Conservation (phyloP, 2,329 filamentous ascomycete species). For the Conoideocrella luteorostrata region DNA sequence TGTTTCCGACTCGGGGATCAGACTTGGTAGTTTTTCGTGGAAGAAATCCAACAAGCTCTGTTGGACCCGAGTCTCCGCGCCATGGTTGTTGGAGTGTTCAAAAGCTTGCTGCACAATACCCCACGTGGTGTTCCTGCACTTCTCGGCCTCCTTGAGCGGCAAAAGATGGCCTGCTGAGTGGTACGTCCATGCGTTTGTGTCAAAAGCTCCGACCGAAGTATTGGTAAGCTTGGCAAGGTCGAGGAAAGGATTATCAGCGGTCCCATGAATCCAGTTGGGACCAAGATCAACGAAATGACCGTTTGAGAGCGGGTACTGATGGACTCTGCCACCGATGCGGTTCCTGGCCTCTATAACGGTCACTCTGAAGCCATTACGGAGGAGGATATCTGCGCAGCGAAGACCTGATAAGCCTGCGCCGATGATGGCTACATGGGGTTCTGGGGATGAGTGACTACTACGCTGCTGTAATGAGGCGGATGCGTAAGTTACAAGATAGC, state of each 20-base stretch:
- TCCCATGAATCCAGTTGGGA: slow-evolving; percentile 78
- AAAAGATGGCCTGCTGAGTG: slow-evolving; percentile 50
- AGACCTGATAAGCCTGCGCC: slow-evolving; percentile 66
- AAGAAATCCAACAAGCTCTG: slow-evolving; percentile 52
- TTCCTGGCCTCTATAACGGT: slow-evolving; percentile 64
- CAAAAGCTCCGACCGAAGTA: slow-evolving; percentile 42
- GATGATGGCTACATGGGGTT: slow-evolving; percentile 57
- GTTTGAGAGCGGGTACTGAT: slow-evolving; percentile 42
- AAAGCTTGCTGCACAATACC: slow-evolving; percentile 62
- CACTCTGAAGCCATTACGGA: slow-evolving; percentile 58
- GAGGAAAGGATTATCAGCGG: slow-evolving; percentile 62
- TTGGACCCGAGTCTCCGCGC: slow-evolving; percentile 37
- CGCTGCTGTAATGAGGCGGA: too few species aligned
- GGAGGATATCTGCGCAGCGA: slow-evolving; percentile 62
- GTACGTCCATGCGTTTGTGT: slow-evolving; percentile 48
- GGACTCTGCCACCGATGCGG: slow-evolving; percentile 59
- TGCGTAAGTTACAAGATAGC: too few species aligned
- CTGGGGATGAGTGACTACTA: slow-evolving; percentile 11
- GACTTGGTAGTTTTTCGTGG: slow-evolving; percentile 32
- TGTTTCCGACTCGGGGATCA: slow-evolving; percentile 39
- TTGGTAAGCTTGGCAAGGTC: slow-evolving; percentile 57
- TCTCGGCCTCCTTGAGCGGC: slow-evolving; percentile 36
- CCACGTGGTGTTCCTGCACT: slow-evolving; percentile 55
- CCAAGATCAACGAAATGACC: slow-evolving; percentile 51
- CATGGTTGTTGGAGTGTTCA: slow-evolving; percentile 54